phyloP scores from a whole-genome alignment of 208 protist species.

The Acanthamoeba castellanii region DNA sequence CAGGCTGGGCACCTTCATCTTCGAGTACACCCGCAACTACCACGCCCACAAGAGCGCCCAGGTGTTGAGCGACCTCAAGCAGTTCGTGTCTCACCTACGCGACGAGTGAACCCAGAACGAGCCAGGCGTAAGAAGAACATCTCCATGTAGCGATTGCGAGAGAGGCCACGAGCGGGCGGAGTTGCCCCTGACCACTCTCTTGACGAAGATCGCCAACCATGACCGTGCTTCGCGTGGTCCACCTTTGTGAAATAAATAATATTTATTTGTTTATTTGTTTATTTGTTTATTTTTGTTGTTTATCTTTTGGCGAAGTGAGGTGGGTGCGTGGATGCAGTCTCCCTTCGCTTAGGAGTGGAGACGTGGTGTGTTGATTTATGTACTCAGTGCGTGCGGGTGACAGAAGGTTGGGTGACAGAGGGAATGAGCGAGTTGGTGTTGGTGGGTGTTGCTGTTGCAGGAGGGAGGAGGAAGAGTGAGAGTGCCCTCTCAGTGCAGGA shows the following conservation, averaged over 20 bases:
- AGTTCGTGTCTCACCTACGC: slow-evolving; percentile 33
- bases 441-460: neutral
- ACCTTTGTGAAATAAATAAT: slow-evolving; percentile 51
- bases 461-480: slow-evolving; percentile 6
- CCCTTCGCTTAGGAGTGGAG: neutral
- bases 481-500: slow-evolving; percentile 28
- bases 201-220: too few species aligned
- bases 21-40: slow-evolving; percentile 42
- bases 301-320: neutral
- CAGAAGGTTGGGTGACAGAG: neutral
- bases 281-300: neutral
- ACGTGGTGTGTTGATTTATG: neutral
- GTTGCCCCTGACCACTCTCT: too few species aligned
- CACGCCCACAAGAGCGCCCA: slow-evolving; percentile 35
- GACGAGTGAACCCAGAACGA: neutral
- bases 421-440: neutral
- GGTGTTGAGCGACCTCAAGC: slow-evolving; percentile 37
- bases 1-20: slow-evolving; percentile 9
- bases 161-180: neutral
- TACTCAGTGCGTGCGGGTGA: too few species aligned
- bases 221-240: too few species aligned
- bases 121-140: neutral
- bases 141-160: too few species aligned
- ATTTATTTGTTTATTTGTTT: slow-evolving; percentile 48
- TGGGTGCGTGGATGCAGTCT: neutral